These are phyloP conservation scores for Macaranga tanarius DNA, from an alignment of 441 rosid species.

Conservation along the genomic window DNA sequence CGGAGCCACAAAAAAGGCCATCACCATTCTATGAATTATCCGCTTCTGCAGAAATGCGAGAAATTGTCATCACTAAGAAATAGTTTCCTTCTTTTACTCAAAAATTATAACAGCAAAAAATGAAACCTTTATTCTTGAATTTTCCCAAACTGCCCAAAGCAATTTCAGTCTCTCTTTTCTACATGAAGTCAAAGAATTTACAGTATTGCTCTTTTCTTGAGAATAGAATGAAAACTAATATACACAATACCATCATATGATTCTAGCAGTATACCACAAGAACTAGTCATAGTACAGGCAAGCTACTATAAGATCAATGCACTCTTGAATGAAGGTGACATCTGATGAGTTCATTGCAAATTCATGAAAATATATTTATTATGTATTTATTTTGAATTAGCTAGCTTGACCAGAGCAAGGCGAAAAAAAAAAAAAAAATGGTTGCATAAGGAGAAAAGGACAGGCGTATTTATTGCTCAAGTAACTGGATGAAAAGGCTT, in stretches of 20 bases:
- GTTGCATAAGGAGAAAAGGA: neutral
- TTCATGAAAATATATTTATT: neutral
- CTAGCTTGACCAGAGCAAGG: neutral
- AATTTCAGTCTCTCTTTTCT: neutral
- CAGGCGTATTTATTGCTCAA: neutral
- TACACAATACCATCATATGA: neutral
- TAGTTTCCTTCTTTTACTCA: too few relatives aligned
- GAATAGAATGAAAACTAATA: neutral
- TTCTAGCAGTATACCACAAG: neutral
- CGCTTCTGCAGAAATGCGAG: neutral
- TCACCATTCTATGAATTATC: neutral
- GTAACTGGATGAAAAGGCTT: neutral
- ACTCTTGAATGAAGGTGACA: neutral
- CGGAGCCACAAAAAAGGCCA: neutral
- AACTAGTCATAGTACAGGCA: neutral
- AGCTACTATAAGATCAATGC: neutral
- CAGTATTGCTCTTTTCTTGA: neutral
- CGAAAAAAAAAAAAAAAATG: neutral
- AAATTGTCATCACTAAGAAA: too few relatives aligned
- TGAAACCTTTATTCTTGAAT: too few relatives aligned
- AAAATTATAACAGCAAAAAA: too few relatives aligned
- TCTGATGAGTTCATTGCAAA: neutral
- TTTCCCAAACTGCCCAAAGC: too few relatives aligned
- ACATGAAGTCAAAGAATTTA: neutral
- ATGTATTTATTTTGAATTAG: neutral